Evolutionary conservation across 768 basidiomycete genomes (phyloP).

Genomic region (Thelephora ganbajun): DNA sequence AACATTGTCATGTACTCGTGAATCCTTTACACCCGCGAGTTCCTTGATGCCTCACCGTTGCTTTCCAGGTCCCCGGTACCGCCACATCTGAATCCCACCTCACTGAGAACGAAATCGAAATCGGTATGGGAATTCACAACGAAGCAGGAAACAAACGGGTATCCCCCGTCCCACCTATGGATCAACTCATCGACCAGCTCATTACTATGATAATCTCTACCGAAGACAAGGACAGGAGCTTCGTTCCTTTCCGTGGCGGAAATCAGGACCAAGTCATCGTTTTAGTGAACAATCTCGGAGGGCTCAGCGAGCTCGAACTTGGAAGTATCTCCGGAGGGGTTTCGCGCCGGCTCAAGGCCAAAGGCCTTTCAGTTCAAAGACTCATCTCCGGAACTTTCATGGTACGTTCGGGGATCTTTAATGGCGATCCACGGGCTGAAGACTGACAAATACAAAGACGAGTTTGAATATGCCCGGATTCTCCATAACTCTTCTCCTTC

Average conservation of each 20-base stretch:
- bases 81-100: conserved; percentile 42
- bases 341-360: conserved; percentile 35
- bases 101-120: conserved; percentile 56
- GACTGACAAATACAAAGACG: conserved; percentile 31
- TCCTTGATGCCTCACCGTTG: neutral
- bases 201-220: conserved; percentile 60
- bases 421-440: neutral
- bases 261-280: conserved; percentile 60
- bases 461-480: conserved; percentile 91
- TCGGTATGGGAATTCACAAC: conserved; percentile 88
- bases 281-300: conserved; percentile 81
- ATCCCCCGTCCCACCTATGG: conserved; percentile 58
- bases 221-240: conserved; percentile 63
- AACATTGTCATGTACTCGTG: conserved; percentile 67
- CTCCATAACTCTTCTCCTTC: conserved; percentile 68
- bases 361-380: conserved; percentile 43
- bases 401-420: conserved; percentile 29
- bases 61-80: conserved; percentile 61
- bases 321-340: conserved; percentile 53
- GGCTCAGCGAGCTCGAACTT: conserved; percentile 73
- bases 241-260: conserved; percentile 52
- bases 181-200: conserved; percentile 54
- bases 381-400: conserved; percentile 76
- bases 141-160: conserved; percentile 62
- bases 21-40: neutral